Evolutionary conservation across 345 rosid genomes (phyloP).

Genomic region (Citrus maxima): DNA sequence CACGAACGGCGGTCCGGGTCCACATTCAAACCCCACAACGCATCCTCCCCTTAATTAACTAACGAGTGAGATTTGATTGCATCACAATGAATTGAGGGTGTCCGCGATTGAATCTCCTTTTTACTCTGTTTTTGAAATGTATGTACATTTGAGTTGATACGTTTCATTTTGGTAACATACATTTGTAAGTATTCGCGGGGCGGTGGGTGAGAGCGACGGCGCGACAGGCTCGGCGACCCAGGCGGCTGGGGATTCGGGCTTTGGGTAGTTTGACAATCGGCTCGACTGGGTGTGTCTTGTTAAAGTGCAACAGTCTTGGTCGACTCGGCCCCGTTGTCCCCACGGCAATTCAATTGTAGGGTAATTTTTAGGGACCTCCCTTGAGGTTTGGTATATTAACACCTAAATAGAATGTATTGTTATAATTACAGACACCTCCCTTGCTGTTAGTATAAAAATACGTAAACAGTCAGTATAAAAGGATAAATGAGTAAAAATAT

Average conservation of each 20-base stretch:
- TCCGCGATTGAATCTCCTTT: background rate
- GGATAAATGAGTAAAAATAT: no score
- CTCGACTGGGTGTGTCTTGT: conserved; percentile 23
- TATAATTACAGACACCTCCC: no score
- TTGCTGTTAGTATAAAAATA: no score
- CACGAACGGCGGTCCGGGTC: background rate
- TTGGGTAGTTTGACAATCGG: conserved; percentile 28
- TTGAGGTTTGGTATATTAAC: no score
- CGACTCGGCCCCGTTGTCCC: conserved; percentile 34
- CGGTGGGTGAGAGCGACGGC: conserved; percentile 28
- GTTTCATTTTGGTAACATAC: background rate
- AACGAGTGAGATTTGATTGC: background rate
- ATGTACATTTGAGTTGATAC: background rate
- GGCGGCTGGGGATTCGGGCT: conserved; percentile 32
- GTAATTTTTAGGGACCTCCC: no score
- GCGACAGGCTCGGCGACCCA: conserved; percentile 27
- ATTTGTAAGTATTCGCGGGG: background rate
- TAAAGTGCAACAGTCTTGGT: conserved; percentile 34
- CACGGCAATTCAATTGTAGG: no score
- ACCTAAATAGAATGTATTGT: no score
- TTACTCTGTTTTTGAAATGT: background rate
- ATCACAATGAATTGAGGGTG: background rate
- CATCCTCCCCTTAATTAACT: no score
- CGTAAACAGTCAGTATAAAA: no score
- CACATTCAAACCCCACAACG: no score